These are phyloP conservation scores for Chlamydomonas asymmetrica DNA, from an alignment of 139 green algal genomes.

Conservation along the genomic window DNA sequence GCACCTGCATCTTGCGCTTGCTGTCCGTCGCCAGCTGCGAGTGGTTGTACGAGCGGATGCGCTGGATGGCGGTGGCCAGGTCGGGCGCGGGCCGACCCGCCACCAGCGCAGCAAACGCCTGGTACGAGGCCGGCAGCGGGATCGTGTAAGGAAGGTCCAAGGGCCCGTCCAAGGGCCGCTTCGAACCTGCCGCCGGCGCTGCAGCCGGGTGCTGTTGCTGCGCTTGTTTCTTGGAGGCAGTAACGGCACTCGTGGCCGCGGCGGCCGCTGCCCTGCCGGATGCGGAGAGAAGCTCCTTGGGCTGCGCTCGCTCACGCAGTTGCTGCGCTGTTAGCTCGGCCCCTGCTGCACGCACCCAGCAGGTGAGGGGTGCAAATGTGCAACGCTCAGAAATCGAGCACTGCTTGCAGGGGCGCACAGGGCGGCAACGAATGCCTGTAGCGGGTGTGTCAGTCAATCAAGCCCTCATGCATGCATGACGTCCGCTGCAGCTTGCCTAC, in stretches of 20 bases:
- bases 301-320: conserved; percentile 9
- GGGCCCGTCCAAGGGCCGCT: conserved; percentile 28
- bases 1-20: conserved; percentile 78
- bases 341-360: conserved; percentile 1
- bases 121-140: conserved; percentile 70
- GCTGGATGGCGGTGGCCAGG: conserved; percentile 61
- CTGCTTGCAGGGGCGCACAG: too few species aligned
- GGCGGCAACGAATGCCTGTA: too few species aligned
- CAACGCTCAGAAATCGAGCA: too few species aligned
- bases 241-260: not conserved
- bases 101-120: conserved; percentile 59
- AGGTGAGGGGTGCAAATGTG: too few species aligned
- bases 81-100: conserved; percentile 52
- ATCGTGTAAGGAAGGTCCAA: conserved; percentile 84
- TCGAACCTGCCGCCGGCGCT: not conserved
- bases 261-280: not conserved
- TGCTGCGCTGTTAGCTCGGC: not conserved
- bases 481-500: too few species aligned
- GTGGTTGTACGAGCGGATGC: conserved; percentile 83
- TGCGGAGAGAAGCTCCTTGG: not conserved
- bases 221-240: not conserved
- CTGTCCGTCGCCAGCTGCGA: conserved; percentile 65
- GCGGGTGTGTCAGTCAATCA: too few species aligned
- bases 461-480: too few species aligned
- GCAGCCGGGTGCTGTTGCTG: conserved; percentile 11